phyloP scores from a whole-genome alignment of 1,139 yeast genomes.

The Geotrichum carabidarum region DNA sequence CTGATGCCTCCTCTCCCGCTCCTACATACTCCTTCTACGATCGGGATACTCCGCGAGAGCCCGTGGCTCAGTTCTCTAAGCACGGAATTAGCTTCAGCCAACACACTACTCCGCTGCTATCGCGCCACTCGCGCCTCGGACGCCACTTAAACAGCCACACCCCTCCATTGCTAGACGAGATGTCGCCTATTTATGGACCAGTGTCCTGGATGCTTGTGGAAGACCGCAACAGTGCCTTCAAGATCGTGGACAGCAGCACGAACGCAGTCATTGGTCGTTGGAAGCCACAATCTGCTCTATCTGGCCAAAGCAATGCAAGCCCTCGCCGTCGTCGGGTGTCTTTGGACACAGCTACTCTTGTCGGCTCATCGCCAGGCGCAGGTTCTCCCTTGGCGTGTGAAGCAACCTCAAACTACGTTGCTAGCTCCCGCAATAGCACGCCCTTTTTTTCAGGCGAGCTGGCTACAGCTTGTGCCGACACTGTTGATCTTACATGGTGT shows the following conservation, averaged over 20 bases:
- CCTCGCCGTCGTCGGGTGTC: background rate
- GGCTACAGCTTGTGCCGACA: background rate
- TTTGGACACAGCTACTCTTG: background rate
- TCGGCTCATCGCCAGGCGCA: background rate
- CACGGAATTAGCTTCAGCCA: slow-evolving; percentile 12
- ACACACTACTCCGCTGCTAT: slow-evolving; percentile 8
- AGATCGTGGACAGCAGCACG: slow-evolving; percentile 4
- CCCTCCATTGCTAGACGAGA: background rate
- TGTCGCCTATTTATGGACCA: slow-evolving; percentile 1
- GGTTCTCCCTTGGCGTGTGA: background rate
- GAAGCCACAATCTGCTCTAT: background rate
- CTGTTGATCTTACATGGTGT: slow-evolving; percentile 5
- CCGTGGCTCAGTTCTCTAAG: slow-evolving; percentile 4
- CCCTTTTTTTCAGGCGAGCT: slow-evolving; percentile 5
- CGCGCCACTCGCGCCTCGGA: slow-evolving; percentile 6
- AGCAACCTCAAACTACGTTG: background rate
- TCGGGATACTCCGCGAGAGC: slow-evolving; percentile 7
- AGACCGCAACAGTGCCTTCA: slow-evolving; percentile 4
- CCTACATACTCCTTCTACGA: slow-evolving; percentile 5
- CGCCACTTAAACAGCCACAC: background rate
- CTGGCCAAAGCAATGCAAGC: background rate
- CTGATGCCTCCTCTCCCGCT: background rate
- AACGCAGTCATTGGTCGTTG: slow-evolving; percentile 8
- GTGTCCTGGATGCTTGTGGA: slow-evolving; percentile 8
- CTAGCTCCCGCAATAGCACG: background rate